These are phyloP conservation scores for Telfairia occidentalis DNA, from an alignment of 331 rosid genomes.

Conservation along the genomic window DNA sequence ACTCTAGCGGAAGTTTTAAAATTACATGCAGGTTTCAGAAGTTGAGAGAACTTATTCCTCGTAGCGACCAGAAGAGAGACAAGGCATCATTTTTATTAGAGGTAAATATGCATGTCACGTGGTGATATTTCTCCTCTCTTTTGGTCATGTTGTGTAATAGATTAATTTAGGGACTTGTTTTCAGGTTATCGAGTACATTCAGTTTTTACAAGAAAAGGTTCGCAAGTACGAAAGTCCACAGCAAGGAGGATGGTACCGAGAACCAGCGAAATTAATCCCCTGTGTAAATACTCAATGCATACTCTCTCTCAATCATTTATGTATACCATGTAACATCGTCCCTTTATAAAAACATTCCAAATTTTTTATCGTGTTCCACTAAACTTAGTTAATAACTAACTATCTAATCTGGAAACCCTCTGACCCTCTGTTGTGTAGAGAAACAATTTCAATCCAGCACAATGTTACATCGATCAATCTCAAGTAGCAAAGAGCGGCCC, in stretches of 20 bases:
- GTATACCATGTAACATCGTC: not conserved
- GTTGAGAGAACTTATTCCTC: constrained; percentile 81
- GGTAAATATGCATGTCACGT: constrained; percentile 24
- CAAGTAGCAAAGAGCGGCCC: constrained; percentile 35
- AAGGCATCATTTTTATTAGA: constrained; percentile 85
- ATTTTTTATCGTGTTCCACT: not conserved
- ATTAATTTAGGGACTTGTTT: constrained; percentile 9
- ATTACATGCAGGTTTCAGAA: constrained; percentile 61
- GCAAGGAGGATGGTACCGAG: constrained; percentile 73
- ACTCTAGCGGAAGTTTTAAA: constrained; percentile 6
- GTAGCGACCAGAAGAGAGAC: constrained; percentile 90
- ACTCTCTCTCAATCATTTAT: not conserved
- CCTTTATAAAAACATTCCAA: not conserved
- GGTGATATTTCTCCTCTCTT: not conserved
- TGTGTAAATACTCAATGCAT: constrained; percentile 37
- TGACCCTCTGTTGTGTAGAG: constrained; percentile 34
- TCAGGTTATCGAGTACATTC: constrained; percentile 83
- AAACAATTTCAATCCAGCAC: constrained; percentile 43
- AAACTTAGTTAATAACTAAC: not conserved
- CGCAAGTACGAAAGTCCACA: constrained; percentile 58
- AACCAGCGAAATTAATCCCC: constrained; percentile 52
- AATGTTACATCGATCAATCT: constrained; percentile 41
- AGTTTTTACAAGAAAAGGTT: constrained; percentile 76
- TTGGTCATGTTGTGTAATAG: constrained; percentile 2
- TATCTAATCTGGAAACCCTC: not conserved